Percentiles rank a stretch among this genome's conserved stretches.
Evolutionary conservation across 2,329 filamentous ascomycete species (phyloP).

Genomic region (Paracamarosporium sp.): DNA sequence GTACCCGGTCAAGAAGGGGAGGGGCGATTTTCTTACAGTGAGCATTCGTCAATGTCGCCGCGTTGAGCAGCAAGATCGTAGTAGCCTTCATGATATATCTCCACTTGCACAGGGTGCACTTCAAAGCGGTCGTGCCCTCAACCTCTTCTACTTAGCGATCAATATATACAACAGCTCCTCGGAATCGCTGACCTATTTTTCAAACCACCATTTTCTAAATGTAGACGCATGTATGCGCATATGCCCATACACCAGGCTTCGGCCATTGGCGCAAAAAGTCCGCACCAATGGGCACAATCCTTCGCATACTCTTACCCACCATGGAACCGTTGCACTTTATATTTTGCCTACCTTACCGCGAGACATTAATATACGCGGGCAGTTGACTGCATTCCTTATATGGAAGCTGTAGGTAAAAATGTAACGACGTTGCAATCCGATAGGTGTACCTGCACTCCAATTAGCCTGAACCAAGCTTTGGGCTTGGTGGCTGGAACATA

Average conservation of each 20-base stretch:
- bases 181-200: not conserved
- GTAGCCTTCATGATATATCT: not conserved
- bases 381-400: not conserved
- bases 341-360: not conserved
- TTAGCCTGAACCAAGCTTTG: not conserved
- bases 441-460: not conserved
- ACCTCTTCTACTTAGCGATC: not conserved
- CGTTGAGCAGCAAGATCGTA: not conserved
- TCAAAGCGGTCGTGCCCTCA: too few relatives aligned
- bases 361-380: not conserved
- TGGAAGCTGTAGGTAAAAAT: not conserved
- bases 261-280: not conserved
- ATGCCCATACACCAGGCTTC: not conserved
- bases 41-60: not conserved
- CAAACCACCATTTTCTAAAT: not conserved
- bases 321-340: not conserved
- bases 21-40: not conserved
- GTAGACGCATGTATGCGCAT: not conserved
- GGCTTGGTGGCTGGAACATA: not conserved
- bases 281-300: not conserved
- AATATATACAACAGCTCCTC: not conserved
- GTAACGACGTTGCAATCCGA: not conserved
- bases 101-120: not conserved
- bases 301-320: not conserved
- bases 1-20: not conserved